Conservation (phyloP, 371 early-diverging fungal genomes). For the Zancudomyces culisetae region DNA sequence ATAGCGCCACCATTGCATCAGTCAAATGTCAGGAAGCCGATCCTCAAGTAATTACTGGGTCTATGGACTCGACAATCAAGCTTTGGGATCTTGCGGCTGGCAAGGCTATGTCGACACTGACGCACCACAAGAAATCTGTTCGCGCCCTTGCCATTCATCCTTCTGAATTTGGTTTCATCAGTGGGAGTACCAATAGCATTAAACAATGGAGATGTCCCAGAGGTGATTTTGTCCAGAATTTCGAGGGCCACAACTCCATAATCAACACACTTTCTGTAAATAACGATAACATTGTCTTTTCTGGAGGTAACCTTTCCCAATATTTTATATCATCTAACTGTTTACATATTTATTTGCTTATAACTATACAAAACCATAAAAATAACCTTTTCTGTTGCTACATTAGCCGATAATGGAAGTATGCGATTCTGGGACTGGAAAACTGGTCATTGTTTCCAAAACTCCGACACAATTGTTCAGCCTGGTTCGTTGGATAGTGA, state of each 20-base stretch:
- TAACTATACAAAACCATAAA: background rate
- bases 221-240: slow-evolving; percentile 85
- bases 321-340: background rate
- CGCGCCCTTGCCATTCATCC: slow-evolving; percentile 81
- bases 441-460: slow-evolving; percentile 85
- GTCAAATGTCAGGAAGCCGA: slow-evolving; percentile 85
- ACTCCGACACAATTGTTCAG: slow-evolving; percentile 61
- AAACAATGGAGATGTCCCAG: slow-evolving; percentile 92
- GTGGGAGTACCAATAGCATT: slow-evolving; percentile 77
- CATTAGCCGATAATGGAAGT: slow-evolving; percentile 61
- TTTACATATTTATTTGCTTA: background rate
- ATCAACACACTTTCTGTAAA: slow-evolving; percentile 78
- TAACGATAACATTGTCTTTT: slow-evolving; percentile 77
- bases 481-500: slow-evolving; percentile 94
- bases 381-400: too few relatives aligned
- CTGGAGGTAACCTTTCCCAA: slow-evolving; percentile 37
- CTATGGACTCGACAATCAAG: slow-evolving; percentile 79
- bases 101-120: slow-evolving; percentile 78
- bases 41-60: slow-evolving; percentile 86
- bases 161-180: slow-evolving; percentile 82
- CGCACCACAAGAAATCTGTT: slow-evolving; percentile 94
- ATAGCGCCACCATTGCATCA: slow-evolving; percentile 62
- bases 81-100: slow-evolving; percentile 95
- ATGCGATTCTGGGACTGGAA: slow-evolving; percentile 95
- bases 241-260: slow-evolving; percentile 70